Evolutionary conservation across 192 early-diverging fungal genomes (phyloP).

Genomic region (Coemansia sp.): DNA sequence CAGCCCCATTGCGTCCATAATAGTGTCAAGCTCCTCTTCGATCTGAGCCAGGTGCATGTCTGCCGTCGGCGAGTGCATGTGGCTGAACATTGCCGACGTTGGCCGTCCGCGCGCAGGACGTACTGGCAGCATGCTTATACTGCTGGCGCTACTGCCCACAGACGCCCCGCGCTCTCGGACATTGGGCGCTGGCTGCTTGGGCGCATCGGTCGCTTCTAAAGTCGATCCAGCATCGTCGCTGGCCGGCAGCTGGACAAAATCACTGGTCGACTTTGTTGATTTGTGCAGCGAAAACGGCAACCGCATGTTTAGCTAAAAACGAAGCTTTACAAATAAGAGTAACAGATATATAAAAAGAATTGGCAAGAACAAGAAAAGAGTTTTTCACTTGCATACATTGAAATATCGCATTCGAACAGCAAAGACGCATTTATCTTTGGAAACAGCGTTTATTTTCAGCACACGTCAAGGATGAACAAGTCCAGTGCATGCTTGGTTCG

Average conservation of each 20-base stretch:
- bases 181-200: conserved; percentile 2
- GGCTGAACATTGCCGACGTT: conserved; percentile 15
- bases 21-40: conserved; percentile 50
- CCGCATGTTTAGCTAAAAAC: conserved; percentile 15
- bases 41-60: conserved; percentile 45
- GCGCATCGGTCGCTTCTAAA: background rate
- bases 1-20: conserved; percentile 52
- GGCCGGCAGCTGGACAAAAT: conserved; percentile 34
- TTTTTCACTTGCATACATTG: too few relatives aligned
- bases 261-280: conserved; percentile 35
- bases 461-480: too few relatives aligned
- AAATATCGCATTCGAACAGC: too few relatives aligned
- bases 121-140: background rate
- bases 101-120: conserved; percentile 16
- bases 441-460: too few relatives aligned
- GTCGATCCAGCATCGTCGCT: too few relatives aligned
- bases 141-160: conserved; percentile 16
- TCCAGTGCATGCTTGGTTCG: too few relatives aligned
- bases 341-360: background rate
- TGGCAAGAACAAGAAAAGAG: conserved; percentile 1
- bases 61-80: conserved; percentile 15
- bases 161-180: conserved; percentile 17
- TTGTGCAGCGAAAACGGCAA: conserved; percentile 37
- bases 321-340: conserved; percentile 1
- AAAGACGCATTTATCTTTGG: too few relatives aligned